Percentiles rank a stretch among this genome's conserved stretches.
Evolutionary conservation across 169 alveolate genomes (phyloP).

Genomic region (Theileria sp.): DNA sequence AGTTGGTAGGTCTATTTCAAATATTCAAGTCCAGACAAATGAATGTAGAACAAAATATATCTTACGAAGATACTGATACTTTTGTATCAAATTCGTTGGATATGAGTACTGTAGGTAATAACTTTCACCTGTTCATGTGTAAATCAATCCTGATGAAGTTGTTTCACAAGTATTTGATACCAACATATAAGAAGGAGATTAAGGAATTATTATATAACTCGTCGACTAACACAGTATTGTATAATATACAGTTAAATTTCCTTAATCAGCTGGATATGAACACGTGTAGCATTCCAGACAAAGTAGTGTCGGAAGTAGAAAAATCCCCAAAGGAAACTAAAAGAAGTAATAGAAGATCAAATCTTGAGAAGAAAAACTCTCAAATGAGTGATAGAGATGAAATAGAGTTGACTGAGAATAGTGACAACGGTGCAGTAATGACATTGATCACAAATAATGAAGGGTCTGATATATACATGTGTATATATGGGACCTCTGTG

Average conservation of each 20-base stretch:
- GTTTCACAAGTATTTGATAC: constrained; percentile 53
- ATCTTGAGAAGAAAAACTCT: background rate
- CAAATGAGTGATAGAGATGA: background rate
- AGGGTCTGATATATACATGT: background rate
- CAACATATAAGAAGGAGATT: constrained; percentile 52
- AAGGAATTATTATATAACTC: constrained; percentile 43
- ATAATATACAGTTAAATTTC: constrained; percentile 52
- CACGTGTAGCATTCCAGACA: background rate
- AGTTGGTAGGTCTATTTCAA: constrained; percentile 43
- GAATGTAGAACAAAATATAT: constrained; percentile 63
- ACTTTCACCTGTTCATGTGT: constrained; percentile 43
- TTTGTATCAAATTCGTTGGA: constrained; percentile 33
- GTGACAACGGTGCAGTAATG: background rate
- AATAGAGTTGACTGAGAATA: background rate
- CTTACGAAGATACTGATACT: constrained; percentile 55
- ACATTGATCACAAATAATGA: background rate
- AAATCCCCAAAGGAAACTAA: background rate
- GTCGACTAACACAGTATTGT: constrained; percentile 47
- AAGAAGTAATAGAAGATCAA: background rate
- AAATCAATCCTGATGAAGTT: constrained; percentile 27
- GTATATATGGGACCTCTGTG: background rate
- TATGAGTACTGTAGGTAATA: constrained; percentile 25
- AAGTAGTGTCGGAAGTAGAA: background rate
- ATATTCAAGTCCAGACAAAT: constrained; percentile 49
- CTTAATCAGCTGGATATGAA: constrained; percentile 50